Evolutionary conservation across 176 grass and related monocot species (phyloP).

Genomic region (Aegilops tauschii): DNA sequence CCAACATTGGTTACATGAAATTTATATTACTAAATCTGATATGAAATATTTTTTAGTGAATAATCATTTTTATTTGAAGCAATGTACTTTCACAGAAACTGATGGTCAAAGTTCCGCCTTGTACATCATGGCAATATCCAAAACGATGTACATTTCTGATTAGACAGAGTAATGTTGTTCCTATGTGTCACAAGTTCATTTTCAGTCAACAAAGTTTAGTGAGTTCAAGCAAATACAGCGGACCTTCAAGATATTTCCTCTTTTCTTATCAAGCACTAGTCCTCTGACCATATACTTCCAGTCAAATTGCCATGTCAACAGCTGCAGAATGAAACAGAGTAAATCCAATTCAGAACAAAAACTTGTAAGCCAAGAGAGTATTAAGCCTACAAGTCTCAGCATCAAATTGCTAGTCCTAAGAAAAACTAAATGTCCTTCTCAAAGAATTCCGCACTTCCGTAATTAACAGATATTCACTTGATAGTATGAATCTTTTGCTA

Average conservation of each 20-base stretch:
- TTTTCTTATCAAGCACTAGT: slow-evolving; percentile 96
- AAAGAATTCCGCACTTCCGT: neutral
- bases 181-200: neutral
- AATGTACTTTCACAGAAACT: neutral
- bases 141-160: neutral
- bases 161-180: neutral
- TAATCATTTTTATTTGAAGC: neutral
- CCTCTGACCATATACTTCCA: slow-evolving; percentile 99
- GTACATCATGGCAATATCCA: too few species aligned
- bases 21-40: too few species aligned
- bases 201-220: neutral
- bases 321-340: slow-evolving; percentile 52
- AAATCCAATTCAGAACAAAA: slow-evolving; percentile 19
- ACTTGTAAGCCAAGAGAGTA: slow-evolving; percentile 12
- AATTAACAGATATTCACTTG: neutral
- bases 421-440: slow-evolving; percentile 16
- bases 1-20: too few species aligned
- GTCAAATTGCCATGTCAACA: slow-evolving; percentile 89
- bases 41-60: neutral
- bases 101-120: too few species aligned
- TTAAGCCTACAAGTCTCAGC: neutral
- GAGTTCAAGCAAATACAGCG: slow-evolving; percentile 7
- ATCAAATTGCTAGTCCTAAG: neutral
- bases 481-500: neutral
- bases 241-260: slow-evolving; percentile 99